Conservation (phyloP, 73 alveolate species). For the Paramecium octaurelia region DNA sequence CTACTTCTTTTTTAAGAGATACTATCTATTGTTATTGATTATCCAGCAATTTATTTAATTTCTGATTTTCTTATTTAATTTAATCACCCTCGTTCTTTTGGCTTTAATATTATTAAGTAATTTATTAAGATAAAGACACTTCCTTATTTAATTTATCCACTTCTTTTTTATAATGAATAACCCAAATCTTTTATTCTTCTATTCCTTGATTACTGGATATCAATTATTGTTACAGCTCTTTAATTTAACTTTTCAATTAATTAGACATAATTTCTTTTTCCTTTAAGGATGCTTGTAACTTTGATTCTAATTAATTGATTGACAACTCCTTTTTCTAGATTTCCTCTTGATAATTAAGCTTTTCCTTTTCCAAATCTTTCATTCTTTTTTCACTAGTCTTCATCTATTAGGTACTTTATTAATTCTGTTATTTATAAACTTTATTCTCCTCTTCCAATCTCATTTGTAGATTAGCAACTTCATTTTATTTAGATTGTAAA, state of each 20-base stretch:
- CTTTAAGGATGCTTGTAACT: neutral
- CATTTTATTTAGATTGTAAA: neutral
- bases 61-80: neutral
- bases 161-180: neutral
- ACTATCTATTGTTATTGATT: neutral
- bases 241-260: neutral
- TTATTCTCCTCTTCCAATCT: neutral
- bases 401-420: neutral
- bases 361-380: neutral
- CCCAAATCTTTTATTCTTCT: neutral
- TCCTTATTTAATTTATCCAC: neutral
- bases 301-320: neutral
- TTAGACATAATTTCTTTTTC: neutral
- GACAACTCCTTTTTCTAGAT: neutral
- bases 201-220: neutral
- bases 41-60: neutral
- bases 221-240: neutral
- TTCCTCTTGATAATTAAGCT: neutral
- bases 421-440: neutral
- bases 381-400: neutral
- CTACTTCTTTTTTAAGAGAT: neutral
- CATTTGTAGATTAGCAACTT: neutral
- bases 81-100: neutral
- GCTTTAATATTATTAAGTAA: neutral
- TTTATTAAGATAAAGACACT: neutral